These are phyloP conservation scores for Paramecium octaurelia DNA, from an alignment of 73 alveolate species.

Conservation along the genomic window DNA sequence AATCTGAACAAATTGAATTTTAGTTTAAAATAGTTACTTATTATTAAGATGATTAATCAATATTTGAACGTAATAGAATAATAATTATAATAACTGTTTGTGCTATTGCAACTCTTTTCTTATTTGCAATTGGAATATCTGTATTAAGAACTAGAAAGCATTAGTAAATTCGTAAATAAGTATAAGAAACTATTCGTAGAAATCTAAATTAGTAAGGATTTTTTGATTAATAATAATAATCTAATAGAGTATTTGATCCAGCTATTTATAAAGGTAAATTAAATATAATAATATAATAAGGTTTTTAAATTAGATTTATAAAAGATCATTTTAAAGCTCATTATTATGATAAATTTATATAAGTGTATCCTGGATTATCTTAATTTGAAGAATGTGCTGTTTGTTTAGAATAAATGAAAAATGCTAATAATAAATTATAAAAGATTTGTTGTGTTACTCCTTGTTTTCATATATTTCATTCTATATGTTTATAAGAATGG, in stretches of 20 bases:
- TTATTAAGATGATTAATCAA: background rate
- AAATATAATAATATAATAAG: background rate
- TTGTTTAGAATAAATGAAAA: background rate
- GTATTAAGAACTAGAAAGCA: background rate
- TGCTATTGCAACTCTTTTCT: background rate
- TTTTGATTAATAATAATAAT: background rate
- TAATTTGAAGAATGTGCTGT: slow-evolving; percentile 25
- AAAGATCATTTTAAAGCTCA: background rate
- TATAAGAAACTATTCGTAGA: background rate
- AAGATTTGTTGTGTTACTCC: background rate
- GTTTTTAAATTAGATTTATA: background rate
- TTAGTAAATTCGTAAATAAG: background rate
- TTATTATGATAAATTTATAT: background rate
- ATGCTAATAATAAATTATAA: background rate
- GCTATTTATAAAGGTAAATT: background rate
- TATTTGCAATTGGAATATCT: background rate
- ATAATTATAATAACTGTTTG: background rate
- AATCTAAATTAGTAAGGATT: background rate
- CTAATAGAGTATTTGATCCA: background rate
- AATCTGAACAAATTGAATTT: background rate
- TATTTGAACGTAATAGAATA: background rate
- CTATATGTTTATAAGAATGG: background rate
- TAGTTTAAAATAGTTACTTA: background rate
- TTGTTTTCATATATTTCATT: slow-evolving; percentile 37
- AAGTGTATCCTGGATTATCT: background rate